Evolutionary conservation across 352 stramenopile genomes (phyloP).

Genomic region (Pythium sukuiense): DNA sequence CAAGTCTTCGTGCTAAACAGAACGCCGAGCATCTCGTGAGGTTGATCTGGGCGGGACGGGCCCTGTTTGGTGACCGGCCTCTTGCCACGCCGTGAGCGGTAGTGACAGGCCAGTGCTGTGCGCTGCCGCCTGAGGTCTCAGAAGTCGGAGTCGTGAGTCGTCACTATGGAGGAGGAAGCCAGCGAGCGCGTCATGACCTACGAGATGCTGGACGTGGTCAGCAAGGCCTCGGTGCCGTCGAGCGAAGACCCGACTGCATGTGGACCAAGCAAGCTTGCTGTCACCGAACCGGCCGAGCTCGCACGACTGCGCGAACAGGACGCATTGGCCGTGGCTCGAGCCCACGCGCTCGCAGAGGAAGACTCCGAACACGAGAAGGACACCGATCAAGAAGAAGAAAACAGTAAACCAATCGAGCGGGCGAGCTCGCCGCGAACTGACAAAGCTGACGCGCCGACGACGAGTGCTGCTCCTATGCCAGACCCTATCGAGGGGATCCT

Average conservation of each 20-base stretch:
- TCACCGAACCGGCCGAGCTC: slow-evolving; percentile 20
- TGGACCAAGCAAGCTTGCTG: slow-evolving; percentile 16
- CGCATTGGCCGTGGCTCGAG: slow-evolving; percentile 22
- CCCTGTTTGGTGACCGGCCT: background rate
- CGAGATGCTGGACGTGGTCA: background rate
- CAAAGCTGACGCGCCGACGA: background rate
- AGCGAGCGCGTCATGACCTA: slow-evolving; percentile 16
- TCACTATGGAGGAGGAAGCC: background rate
- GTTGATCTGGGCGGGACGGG: background rate
- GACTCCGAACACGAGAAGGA: slow-evolving; percentile 15
- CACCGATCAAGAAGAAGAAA: background rate
- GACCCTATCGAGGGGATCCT: slow-evolving; percentile 21
- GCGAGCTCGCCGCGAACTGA: background rate
- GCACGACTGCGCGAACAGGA: slow-evolving; percentile 27
- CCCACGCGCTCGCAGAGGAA: slow-evolving; percentile 11
- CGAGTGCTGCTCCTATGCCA: background rate
- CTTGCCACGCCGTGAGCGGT: background rate
- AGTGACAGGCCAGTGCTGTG: background rate
- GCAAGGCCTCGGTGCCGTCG: background rate
- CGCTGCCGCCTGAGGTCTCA: background rate
- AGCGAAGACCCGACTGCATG: slow-evolving; percentile 3
- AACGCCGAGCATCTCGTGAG: background rate
- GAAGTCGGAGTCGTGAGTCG: background rate
- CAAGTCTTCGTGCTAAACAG: background rate
- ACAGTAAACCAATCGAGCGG: background rate